Evolutionary conservation across 768 basidiomycete genomes (phyloP), one percentile per base, ranked within the genome.

Genomic region (Paxillus rubicundulus): DNA sequence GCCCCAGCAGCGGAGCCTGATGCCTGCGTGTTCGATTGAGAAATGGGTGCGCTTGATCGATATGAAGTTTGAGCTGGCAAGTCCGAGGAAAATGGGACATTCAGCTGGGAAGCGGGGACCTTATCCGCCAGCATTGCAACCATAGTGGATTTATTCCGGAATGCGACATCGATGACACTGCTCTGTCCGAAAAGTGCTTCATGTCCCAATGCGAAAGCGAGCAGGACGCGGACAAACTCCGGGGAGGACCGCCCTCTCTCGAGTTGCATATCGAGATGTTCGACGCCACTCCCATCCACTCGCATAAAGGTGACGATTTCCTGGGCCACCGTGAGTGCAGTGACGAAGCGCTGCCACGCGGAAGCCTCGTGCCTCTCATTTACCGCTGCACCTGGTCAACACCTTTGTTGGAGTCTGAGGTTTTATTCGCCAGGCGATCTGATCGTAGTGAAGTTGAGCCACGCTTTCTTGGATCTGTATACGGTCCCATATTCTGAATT

Each of bases 281-380:
- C 51, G 10, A 41, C 7, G 8, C 51, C 51, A 40, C 45, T 46
- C 27, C 14, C 14, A 30, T 52, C 51, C 33, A 14, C 51, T 5
- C 45, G 51, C 24, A 47, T 18, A 28, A 52, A 45, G 30, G 7
- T 24, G 12, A 47, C 45, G 6, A 39, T n/a, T n/a, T 52, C 13
- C 2, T 13, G 21, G 2, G 45, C 21, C 9, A 46, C 36, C n/a
- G 27, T 17, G 13, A 52, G 18, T 4, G 34, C 51, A 17, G 27
- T 34, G 13, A 38, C 45, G 30, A 33, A 52, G 10, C 51, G 34
- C 7, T 45, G 36, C 51, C 51, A 52, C 42, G 51, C 17, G 45
- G 45, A 4, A 38, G 44, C 39, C 33, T 52, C 24, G 17, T 52
- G 5, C 51, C 51, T 47, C 51, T 52, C 45, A 46, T 52, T 24